Evolutionary conservation across 2,329 filamentous ascomycete genomes (phyloP).

Genomic region (Aspergillus felis): DNA sequence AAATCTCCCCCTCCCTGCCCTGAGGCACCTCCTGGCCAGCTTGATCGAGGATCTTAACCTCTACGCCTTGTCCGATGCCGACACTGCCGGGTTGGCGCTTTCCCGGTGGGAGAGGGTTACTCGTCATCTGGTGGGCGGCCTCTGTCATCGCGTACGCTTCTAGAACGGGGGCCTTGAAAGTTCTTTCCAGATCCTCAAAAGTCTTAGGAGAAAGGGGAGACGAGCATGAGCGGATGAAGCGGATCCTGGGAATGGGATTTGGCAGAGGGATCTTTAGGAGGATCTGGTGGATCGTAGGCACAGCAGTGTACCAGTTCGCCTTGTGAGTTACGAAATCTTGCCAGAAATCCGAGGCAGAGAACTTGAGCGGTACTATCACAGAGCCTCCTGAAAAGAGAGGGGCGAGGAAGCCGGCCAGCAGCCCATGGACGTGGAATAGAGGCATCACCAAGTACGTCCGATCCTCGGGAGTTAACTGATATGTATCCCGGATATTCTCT

Average conservation of each 20-base stretch:
- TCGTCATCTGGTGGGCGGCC: slow-evolving; percentile 56
- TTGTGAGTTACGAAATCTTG: slow-evolving; percentile 66
- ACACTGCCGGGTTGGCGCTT: slow-evolving; percentile 78
- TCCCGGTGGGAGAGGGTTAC: slow-evolving; percentile 63
- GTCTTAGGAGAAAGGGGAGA: slow-evolving; percentile 77
- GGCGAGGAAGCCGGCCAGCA: slow-evolving; percentile 76
- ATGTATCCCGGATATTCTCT: slow-evolving; percentile 76
- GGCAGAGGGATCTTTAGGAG: slow-evolving; percentile 71
- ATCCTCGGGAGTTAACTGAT: slow-evolving; percentile 65
- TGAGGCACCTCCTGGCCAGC: slow-evolving; percentile 64
- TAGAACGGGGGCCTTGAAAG: slow-evolving; percentile 73
- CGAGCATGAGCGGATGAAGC: slow-evolving; percentile 85
- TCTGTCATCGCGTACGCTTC: slow-evolving; percentile 94
- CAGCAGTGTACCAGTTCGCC: slow-evolving; percentile 89
- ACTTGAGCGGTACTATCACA: slow-evolving; percentile 71
- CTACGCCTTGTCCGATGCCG: slow-evolving; percentile 77
- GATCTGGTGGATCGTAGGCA: slow-evolving; percentile 91
- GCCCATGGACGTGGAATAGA: slow-evolving; percentile 85
- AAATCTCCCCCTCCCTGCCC: slow-evolving; percentile 75
- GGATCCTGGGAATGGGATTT: slow-evolving; percentile 65
- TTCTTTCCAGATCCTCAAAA: slow-evolving; percentile 73
- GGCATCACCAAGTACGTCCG: slow-evolving; percentile 87
- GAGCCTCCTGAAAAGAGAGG: slow-evolving; percentile 73
- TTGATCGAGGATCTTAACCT: slow-evolving; percentile 71
- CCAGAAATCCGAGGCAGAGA: slow-evolving; percentile 84